These are phyloP conservation scores for Fragaria nilgerrensis DNA, from an alignment of 306 rosid species.

Conservation along the genomic window DNA sequence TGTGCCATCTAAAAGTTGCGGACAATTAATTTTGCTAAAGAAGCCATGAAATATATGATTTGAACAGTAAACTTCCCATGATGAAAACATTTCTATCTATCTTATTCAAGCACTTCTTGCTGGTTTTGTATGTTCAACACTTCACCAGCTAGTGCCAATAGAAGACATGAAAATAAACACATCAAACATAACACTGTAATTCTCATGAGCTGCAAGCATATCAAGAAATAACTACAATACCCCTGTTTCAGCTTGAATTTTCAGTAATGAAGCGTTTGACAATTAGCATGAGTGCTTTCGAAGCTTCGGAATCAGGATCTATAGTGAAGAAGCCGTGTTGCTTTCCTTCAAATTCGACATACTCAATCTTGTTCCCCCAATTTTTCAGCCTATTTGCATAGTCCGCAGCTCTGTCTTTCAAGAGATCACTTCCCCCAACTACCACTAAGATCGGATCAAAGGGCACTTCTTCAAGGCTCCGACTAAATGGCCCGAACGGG, in stretches of 20 bases:
- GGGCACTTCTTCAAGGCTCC: conserved; percentile 42
- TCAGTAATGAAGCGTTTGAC: conserved; percentile 52
- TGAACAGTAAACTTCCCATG: too few relatives aligned
- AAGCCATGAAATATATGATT: too few relatives aligned
- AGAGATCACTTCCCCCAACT: conserved; percentile 61
- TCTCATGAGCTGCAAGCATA: neutral
- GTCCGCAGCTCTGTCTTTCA: conserved; percentile 61
- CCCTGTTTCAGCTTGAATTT: conserved; percentile 16
- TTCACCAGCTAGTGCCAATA: too few relatives aligned
- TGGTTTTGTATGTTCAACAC: too few relatives aligned
- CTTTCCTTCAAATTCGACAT: conserved; percentile 65
- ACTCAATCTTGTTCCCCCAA: conserved; percentile 61
- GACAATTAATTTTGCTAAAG: too few relatives aligned
- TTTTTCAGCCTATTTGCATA: conserved; percentile 55
- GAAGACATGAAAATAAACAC: too few relatives aligned
- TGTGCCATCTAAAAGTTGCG: too few relatives aligned
- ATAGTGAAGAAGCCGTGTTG: conserved; percentile 87
- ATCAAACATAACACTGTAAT: too few relatives aligned
- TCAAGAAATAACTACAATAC: neutral
- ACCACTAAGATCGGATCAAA: conserved; percentile 68
- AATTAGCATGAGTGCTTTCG: conserved; percentile 49
- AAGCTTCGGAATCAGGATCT: conserved; percentile 54
- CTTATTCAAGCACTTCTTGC: neutral
- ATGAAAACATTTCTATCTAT: neutral
- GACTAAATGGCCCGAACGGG: conserved; percentile 62